These are phyloP conservation scores for Botrytis tulipae DNA, from an alignment of 2,329 filamentous ascomycete species.

Conservation along the genomic window DNA sequence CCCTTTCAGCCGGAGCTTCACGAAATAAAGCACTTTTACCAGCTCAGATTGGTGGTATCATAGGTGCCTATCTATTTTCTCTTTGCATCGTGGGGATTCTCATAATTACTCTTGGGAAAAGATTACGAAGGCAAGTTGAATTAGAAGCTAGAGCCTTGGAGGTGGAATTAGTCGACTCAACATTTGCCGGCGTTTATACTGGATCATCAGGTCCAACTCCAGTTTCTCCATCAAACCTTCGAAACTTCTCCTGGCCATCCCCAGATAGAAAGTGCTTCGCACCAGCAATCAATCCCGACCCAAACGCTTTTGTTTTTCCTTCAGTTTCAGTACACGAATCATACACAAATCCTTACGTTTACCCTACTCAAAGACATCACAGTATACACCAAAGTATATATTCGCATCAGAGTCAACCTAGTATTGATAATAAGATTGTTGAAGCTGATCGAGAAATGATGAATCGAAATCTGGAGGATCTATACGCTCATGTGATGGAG, in stretches of 20 bases:
- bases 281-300: conserved; percentile 6
- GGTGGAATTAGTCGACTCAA: conserved; percentile 39
- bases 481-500: conserved; percentile 91
- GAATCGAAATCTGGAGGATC: conserved; percentile 79
- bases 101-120: conserved; percentile 60
- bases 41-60: conserved; percentile 77
- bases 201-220: conserved; percentile 27
- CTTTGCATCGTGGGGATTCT: conserved; percentile 70
- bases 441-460: conserved; percentile 71
- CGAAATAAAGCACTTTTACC: conserved; percentile 67
- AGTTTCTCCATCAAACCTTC: conserved; percentile 31
- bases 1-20: conserved; percentile 56
- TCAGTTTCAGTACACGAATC: conserved; percentile 26
- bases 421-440: conserved; percentile 74
- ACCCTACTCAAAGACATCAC: conserved; percentile 43
- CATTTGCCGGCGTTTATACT: conserved; percentile 9
- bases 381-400: conserved; percentile 22
- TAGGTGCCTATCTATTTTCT: conserved; percentile 78
- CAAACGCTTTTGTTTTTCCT: conserved; percentile 19
- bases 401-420: conserved; percentile 32
- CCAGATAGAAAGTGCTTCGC: conserved; percentile 37
- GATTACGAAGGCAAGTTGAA: conserved; percentile 43
- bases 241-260: conserved; percentile 53
- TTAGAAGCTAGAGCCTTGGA: conserved; percentile 29
- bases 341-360: conserved; percentile 43